Evolutionary conservation across 441 rosid species (phyloP).

Genomic region (Dalechampia spathulata): DNA sequence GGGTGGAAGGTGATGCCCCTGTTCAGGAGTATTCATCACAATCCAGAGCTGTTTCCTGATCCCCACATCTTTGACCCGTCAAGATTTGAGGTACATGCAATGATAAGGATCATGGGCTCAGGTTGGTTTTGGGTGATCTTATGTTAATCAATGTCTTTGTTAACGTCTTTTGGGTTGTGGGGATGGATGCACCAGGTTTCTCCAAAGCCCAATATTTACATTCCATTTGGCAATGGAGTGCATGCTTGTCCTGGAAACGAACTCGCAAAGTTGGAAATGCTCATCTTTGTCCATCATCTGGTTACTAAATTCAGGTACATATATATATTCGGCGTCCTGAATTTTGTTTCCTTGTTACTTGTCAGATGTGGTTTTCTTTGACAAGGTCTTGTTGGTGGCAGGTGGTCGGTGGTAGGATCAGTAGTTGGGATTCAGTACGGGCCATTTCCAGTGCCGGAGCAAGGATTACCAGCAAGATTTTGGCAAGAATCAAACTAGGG

Average conservation of each 20-base stretch:
- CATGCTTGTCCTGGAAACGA: constrained; percentile 94
- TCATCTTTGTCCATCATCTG: constrained; percentile 68
- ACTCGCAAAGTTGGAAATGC: constrained; percentile 84
- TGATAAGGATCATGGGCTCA: background rate
- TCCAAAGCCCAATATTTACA: constrained; percentile 70
- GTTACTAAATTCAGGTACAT: constrained; percentile 59
- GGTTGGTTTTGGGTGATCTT: too few species aligned
- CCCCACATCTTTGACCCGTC: constrained; percentile 75
- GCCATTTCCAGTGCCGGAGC: constrained; percentile 69
- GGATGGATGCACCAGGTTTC: constrained; percentile 44
- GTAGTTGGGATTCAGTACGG: constrained; percentile 61
- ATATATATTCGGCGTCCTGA: too few species aligned
- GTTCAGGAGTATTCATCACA: constrained; percentile 91
- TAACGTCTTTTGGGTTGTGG: too few species aligned
- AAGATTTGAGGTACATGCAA: constrained; percentile 65
- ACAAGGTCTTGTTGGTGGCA: constrained; percentile 22
- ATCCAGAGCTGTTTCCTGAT: constrained; percentile 57
- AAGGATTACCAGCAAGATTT: constrained; percentile 69
- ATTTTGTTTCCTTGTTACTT: too few species aligned
- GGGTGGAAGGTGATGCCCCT: constrained; percentile 99
- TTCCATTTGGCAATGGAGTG: constrained; percentile 89
- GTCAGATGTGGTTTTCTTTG: background rate
- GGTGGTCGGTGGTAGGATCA: constrained; percentile 74
- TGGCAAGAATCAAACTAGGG: too few species aligned
- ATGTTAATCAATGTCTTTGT: too few species aligned